These are phyloP conservation scores for Podila horticola DNA, from an alignment of 192 early-diverging fungal species.

Conservation along the genomic window DNA sequence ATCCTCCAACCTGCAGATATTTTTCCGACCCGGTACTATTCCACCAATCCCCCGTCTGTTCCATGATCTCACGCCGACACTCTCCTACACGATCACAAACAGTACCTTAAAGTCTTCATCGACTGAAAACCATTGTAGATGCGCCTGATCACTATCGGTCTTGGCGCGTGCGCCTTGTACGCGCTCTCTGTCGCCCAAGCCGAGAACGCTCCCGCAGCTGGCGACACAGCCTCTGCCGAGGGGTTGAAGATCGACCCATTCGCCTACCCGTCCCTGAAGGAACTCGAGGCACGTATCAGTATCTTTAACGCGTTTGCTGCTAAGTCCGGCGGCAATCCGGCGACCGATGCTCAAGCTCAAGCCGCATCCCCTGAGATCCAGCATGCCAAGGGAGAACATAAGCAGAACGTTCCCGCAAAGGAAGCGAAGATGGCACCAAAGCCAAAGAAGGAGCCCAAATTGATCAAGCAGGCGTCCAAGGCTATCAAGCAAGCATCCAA, in stretches of 20 bases:
- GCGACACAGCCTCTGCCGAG: conserved; percentile 2
- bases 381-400: not conserved
- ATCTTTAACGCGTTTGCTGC: conserved; percentile 14
- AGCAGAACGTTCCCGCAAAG: not conserved
- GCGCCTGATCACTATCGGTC: conserved; percentile 31
- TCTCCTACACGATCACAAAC: not conserved
- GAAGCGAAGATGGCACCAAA: not conserved
- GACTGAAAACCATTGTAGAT: not conserved
- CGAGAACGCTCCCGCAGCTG: conserved; percentile 5
- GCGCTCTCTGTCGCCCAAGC: conserved; percentile 16
- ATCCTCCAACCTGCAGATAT: not conserved
- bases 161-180: conserved; percentile 20
- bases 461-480: not conserved
- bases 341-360: not conserved
- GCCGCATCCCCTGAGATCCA: not conserved
- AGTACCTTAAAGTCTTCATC: not conserved
- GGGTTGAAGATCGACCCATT: conserved; percentile 2
- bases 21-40: not conserved
- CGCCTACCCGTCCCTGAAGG: conserved; percentile 13
- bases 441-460: not conserved
- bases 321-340: not conserved
- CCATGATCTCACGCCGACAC: not conserved
- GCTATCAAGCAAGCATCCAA: not conserved
- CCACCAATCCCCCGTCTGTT: not conserved
- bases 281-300: conserved; percentile 21